phyloP scores from a whole-genome alignment of 2,329 filamentous ascomycete species.

The Lecanicillium sp. region DNA sequence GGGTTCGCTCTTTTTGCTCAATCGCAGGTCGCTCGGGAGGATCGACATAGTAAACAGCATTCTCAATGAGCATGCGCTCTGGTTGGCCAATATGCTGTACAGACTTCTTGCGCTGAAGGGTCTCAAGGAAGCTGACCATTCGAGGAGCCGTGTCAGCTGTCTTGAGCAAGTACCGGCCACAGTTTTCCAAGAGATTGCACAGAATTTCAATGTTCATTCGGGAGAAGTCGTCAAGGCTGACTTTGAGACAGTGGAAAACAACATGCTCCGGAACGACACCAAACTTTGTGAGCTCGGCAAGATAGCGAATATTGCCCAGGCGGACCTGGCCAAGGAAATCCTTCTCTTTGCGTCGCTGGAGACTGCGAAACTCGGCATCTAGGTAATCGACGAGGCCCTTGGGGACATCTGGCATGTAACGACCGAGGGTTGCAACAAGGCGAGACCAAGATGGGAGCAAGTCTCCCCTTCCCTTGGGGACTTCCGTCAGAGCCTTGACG shows the following conservation, averaged over 20 bases:
- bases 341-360: conserved; percentile 95
- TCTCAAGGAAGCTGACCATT: conserved; percentile 92
- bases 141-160: conserved; percentile 89
- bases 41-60: conserved; percentile 96
- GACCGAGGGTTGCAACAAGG: conserved; percentile 84
- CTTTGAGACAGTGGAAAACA: conserved; percentile 97
- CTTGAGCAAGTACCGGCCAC: conserved; percentile 85
- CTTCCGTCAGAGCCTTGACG: conserved; percentile 86
- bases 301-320: conserved; percentile 91
- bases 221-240: conserved; percentile 95
- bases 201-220: conserved; percentile 99
- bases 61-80: conserved; percentile 97
- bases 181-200: conserved; percentile 92
- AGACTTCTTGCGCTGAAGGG: conserved; percentile 88
- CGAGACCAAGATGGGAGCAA: conserved; percentile 88
- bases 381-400: conserved; percentile 88
- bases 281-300: conserved; percentile 96
- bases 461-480: conserved; percentile 90
- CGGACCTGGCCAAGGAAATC: conserved; percentile 94
- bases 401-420: conserved; percentile 90
- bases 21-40: conserved; percentile 90
- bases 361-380: conserved; percentile 92
- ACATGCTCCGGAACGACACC: conserved; percentile 97
- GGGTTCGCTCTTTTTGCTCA: conserved; percentile 91
- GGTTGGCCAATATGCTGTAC: conserved; percentile 93